These are phyloP conservation scores for Protomyces inundatus DNA, from an alignment of 1,139 yeast genomes.

Conservation along the genomic window DNA sequence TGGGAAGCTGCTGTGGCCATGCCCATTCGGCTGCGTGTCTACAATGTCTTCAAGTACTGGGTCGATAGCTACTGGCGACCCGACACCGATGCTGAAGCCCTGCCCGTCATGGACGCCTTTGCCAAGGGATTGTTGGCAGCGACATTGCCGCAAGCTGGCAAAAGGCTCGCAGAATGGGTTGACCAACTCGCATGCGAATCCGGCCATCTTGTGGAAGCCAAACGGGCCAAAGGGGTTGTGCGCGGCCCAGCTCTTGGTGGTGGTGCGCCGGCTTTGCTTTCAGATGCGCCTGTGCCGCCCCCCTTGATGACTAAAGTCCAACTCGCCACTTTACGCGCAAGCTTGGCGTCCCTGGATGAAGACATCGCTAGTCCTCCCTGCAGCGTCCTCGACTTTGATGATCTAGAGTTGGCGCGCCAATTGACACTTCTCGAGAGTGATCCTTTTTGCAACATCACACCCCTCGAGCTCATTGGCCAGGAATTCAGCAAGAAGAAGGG, in stretches of 20 bases:
- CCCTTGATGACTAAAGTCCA: slow-evolving; percentile 31
- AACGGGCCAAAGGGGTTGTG: not conserved
- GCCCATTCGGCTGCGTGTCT: slow-evolving; percentile 64
- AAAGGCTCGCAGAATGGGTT: slow-evolving; percentile 35
- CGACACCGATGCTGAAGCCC: slow-evolving; percentile 46
- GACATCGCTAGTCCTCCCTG: not conserved
- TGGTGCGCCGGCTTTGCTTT: slow-evolving; percentile 14
- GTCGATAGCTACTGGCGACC: slow-evolving; percentile 75
- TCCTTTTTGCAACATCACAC: slow-evolving; percentile 60
- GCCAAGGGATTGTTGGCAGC: slow-evolving; percentile 44
- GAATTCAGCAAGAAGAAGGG: slow-evolving; percentile 56
- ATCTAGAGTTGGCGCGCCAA: slow-evolving; percentile 76
- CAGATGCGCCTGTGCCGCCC: slow-evolving; percentile 30
- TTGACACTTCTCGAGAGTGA: slow-evolving; percentile 73
- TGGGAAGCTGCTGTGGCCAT: slow-evolving; percentile 33
- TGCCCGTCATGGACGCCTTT: slow-evolving; percentile 30
- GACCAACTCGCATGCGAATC: not conserved
- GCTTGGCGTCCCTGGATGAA: slow-evolving; percentile 2
- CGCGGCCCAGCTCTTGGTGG: slow-evolving; percentile 4
- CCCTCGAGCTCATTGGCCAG: slow-evolving; percentile 66
- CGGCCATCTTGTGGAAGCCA: not conserved
- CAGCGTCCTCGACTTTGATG: slow-evolving; percentile 59
- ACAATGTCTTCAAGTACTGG: slow-evolving; percentile 65
- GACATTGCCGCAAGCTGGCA: slow-evolving; percentile 56
- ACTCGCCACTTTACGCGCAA: slow-evolving; percentile 27